Conservation (phyloP, 2,329 filamentous ascomycete species). For the Penicillium sp. region DNA sequence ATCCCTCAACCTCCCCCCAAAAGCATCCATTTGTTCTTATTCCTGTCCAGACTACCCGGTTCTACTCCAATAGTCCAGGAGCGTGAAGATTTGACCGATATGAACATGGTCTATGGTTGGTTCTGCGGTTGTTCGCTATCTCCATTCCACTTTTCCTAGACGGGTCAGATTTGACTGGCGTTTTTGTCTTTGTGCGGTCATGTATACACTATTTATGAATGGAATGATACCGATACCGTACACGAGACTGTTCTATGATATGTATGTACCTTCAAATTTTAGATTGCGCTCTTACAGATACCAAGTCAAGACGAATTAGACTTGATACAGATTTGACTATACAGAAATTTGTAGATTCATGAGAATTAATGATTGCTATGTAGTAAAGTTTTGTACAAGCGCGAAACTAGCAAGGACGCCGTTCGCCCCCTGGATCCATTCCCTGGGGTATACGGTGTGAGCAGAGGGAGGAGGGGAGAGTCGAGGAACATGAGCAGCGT, state of each 20-base stretch:
- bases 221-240: slow-evolving; percentile 12
- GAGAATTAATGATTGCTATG: slow-evolving; percentile 11
- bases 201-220: slow-evolving; percentile 22
- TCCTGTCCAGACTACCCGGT: neutral
- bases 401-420: slow-evolving; percentile 10
- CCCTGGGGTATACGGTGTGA: slow-evolving; percentile 24
- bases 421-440: slow-evolving; percentile 18
- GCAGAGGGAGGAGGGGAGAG: slow-evolving; percentile 19
- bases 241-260: neutral
- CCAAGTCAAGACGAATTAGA: neutral
- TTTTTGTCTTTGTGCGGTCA: slow-evolving; percentile 11
- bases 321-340: neutral
- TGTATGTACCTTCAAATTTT: neutral
- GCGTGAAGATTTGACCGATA: slow-evolving; percentile 16
- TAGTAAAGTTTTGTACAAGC: slow-evolving; percentile 22
- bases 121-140: slow-evolving; percentile 1
- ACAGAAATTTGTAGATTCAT: neutral
- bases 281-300: no score
- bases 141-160: slow-evolving; percentile 10
- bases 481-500: slow-evolving; percentile 11
- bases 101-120: slow-evolving; percentile 21
- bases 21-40: slow-evolving; percentile 5
- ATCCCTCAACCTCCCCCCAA: neutral
- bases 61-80: neutral
- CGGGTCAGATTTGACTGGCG: slow-evolving; percentile 9